phyloP scores from a whole-genome alignment of 805 yeast genomes.

The Groenewaldozyma tartarivorans region DNA sequence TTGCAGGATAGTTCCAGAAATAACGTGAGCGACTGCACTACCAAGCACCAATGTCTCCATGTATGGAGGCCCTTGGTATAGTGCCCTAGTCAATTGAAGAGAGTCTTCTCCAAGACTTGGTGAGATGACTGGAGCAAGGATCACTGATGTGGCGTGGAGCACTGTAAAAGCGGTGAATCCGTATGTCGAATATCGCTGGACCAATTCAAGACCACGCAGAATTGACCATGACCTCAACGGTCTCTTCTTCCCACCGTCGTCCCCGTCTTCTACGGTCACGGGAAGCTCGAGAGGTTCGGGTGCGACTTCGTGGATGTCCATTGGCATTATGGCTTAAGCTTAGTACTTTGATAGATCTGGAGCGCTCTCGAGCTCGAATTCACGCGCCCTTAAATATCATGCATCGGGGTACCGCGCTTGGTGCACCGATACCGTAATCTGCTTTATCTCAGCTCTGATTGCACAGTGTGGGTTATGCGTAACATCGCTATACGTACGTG shows the following conservation, averaged over 20 bases:
- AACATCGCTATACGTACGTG: no score
- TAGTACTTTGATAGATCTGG: no score
- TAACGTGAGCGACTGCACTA: conserved; percentile 38
- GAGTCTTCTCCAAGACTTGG: conserved; percentile 39
- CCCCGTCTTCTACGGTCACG: background rate
- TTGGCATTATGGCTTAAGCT: no score
- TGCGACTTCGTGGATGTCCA: background rate
- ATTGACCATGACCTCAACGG: background rate
- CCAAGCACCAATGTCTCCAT: conserved; percentile 43
- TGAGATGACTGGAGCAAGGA: conserved; percentile 44
- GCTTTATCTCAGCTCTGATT: no score
- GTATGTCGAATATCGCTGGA: conserved; percentile 40
- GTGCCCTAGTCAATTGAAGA: conserved; percentile 47
- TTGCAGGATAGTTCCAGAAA: conserved; percentile 42
- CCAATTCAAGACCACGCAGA: conserved; percentile 4
- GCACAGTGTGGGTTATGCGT: no score
- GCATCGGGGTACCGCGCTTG: no score
- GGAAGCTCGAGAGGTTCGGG: background rate
- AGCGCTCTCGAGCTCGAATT: no score
- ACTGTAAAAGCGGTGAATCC: conserved; percentile 46
- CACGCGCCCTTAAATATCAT: no score
- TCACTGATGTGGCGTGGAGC: conserved; percentile 46
- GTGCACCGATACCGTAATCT: no score
- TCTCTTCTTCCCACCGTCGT: background rate
- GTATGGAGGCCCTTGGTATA: conserved; percentile 42